Conservation (phyloP, 2,329 filamentous ascomycete species). For the Didymella lethalis region DNA sequence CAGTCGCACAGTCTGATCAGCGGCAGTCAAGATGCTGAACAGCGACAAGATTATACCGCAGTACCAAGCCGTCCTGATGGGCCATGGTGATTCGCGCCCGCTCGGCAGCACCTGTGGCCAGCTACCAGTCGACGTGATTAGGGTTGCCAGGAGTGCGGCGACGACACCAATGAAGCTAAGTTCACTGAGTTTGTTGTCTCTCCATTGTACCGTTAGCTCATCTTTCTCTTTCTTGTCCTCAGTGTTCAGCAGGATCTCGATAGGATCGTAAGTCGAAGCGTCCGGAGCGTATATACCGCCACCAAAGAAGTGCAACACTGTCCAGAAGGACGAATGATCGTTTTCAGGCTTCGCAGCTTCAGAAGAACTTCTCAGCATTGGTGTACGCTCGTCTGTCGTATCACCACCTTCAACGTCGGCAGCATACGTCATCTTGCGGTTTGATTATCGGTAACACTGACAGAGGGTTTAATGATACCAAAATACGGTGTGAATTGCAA, state of each 20-base stretch:
- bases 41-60: constrained; percentile 59
- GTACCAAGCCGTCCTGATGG: constrained; percentile 54
- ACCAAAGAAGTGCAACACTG: constrained; percentile 41
- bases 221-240: constrained; percentile 46
- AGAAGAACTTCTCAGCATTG: constrained; percentile 30
- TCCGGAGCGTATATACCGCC: constrained; percentile 47
- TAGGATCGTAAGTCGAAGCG: constrained; percentile 48
- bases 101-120: constrained; percentile 55
- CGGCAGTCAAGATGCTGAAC: constrained; percentile 58
- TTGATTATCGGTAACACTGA: constrained; percentile 12
- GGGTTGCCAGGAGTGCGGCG: constrained; percentile 42
- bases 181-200: constrained; percentile 52
- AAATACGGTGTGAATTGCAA: not conserved
- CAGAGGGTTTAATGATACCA: not conserved
- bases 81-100: constrained; percentile 51
- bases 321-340: constrained; percentile 17
- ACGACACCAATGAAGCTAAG: constrained; percentile 55
- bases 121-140: constrained; percentile 54
- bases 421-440: constrained; percentile 31
- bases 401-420: constrained; percentile 31
- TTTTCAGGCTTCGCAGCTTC: constrained; percentile 15
- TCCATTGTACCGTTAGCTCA: constrained; percentile 50
- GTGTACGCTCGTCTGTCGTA: constrained; percentile 31
- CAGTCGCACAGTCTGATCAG: constrained; percentile 54
- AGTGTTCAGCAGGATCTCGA: constrained; percentile 50